Conservation (phyloP, 306 rosid genomes). For the Benincasa hispida region DNA sequence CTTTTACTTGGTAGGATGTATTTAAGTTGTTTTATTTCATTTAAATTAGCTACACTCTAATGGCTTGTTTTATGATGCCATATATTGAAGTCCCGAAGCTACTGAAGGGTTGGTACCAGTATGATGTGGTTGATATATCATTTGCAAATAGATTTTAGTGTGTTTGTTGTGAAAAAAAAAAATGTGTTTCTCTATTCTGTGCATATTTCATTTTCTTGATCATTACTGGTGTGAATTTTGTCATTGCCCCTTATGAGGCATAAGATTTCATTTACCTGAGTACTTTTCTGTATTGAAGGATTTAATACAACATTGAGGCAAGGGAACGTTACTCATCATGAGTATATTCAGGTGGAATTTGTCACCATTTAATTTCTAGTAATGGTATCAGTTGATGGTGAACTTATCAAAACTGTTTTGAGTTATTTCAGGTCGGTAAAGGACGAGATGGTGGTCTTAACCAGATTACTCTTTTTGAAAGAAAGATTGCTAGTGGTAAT, state of each 20-base stretch:
- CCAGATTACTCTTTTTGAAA: constrained; percentile 86
- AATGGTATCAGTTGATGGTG: neutral
- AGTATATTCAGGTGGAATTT: constrained; percentile 72
- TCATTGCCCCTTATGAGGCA: neutral
- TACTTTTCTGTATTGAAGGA: constrained; percentile 31
- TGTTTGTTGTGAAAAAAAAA: no score
- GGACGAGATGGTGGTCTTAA: constrained; percentile 97
- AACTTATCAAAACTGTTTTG: neutral
- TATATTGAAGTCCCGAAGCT: neutral
- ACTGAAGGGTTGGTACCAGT: neutral
- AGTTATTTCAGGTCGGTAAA: constrained; percentile 68
- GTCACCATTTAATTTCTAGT: neutral
- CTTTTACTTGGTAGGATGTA: neutral
- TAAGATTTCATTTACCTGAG: neutral
- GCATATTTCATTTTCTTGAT: neutral
- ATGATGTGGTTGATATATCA: neutral
- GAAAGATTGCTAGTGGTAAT: constrained; percentile 83
- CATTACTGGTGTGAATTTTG: neutral
- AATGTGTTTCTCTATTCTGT: neutral
- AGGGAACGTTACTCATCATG: constrained; percentile 93
- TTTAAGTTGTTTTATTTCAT: neutral
- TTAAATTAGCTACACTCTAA: neutral
- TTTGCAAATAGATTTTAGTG: neutral
- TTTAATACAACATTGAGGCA: constrained; percentile 93
- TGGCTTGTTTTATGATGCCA: neutral